Percentiles rank a stretch among this genome's conserved stretches.
Conservation (phyloP, 83 land plant species). For the Thuja plicata region DNA sequence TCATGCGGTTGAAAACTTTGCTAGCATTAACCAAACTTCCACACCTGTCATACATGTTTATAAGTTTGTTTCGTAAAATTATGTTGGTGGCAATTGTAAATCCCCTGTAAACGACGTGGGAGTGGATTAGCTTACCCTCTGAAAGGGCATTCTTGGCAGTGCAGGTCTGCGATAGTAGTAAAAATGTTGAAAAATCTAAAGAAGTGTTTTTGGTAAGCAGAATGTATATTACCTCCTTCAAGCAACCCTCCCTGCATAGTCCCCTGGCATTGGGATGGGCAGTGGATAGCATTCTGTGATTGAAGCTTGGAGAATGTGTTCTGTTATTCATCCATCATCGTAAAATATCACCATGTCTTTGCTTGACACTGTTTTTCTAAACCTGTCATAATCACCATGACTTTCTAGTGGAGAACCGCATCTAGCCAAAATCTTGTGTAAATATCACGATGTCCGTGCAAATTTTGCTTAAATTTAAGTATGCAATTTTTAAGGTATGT, state of each 20-base stretch:
- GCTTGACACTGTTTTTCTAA: background rate
- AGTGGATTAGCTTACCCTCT: background rate
- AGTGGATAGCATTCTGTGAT: background rate
- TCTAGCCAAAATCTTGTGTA: background rate
- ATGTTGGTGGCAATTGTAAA: background rate
- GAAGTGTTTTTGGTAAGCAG: background rate
- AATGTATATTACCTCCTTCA: background rate
- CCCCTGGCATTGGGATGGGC: background rate
- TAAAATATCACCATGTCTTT: too few relatives aligned
- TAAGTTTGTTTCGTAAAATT: background rate
- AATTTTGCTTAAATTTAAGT: too few relatives aligned
- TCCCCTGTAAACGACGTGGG: background rate
- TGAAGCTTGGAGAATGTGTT: background rate
- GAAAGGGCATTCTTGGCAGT: background rate
- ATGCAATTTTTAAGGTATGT: too few relatives aligned
- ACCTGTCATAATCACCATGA: background rate
- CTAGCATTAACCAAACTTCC: slow-evolving; percentile 18
- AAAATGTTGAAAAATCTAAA: too few relatives aligned
- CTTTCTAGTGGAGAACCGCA: background rate
- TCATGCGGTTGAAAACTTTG: slow-evolving; percentile 31
- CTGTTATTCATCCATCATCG: background rate
- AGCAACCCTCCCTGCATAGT: background rate
- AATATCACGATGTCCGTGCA: too few relatives aligned
- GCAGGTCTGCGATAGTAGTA: background rate
- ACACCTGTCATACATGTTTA: background rate